A percentile compares a stretch with the other conserved stretches of the same genome.
These are phyloP conservation scores for Geotrichum phurueaensis DNA, from an alignment of 1,139 yeast genomes.

Conservation along the genomic window DNA sequence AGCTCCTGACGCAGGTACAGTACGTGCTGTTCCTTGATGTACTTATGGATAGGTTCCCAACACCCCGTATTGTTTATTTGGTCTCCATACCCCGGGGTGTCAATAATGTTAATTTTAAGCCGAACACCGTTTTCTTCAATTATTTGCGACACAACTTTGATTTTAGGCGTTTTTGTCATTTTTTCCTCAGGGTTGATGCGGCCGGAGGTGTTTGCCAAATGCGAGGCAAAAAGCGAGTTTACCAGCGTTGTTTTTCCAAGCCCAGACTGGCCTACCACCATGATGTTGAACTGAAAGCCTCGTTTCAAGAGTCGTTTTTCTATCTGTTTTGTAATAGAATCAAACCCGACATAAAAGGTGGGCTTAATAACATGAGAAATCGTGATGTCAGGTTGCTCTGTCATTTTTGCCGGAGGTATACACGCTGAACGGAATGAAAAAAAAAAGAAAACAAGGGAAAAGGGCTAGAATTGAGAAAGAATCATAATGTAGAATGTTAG, in stretches of 20 bases:
- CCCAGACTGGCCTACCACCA: conserved; percentile 92
- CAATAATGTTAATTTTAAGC: conserved; percentile 79
- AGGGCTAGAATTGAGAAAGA: background rate
- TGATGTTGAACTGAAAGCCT: conserved; percentile 89
- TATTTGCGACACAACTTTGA: conserved; percentile 63
- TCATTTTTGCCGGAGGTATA: background rate
- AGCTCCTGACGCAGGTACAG: conserved; percentile 89
- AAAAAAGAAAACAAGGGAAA: background rate
- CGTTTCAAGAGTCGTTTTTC: conserved; percentile 85
- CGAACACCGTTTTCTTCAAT: conserved; percentile 81
- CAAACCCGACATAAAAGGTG: conserved; percentile 75
- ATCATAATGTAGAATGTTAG: no score
- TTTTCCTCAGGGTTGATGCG: conserved; percentile 63
- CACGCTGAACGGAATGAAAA: no score
- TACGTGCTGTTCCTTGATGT: conserved; percentile 94
- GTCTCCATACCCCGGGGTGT: conserved; percentile 97
- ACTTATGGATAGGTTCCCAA: conserved; percentile 95
- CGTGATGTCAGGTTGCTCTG: conserved; percentile 2
- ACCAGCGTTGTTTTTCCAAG: conserved; percentile 88
- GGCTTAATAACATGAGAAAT: conserved; percentile 15
- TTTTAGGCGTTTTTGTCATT: conserved; percentile 81
- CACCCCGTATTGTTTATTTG: conserved; percentile 89
- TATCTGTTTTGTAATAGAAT: conserved; percentile 91
- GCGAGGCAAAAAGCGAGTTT: conserved; percentile 83
- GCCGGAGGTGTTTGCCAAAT: conserved; percentile 67